Evolutionary conservation across 1,284 basidiomycete genomes (phyloP).

Genomic region (Amylostereum chailletii): DNA sequence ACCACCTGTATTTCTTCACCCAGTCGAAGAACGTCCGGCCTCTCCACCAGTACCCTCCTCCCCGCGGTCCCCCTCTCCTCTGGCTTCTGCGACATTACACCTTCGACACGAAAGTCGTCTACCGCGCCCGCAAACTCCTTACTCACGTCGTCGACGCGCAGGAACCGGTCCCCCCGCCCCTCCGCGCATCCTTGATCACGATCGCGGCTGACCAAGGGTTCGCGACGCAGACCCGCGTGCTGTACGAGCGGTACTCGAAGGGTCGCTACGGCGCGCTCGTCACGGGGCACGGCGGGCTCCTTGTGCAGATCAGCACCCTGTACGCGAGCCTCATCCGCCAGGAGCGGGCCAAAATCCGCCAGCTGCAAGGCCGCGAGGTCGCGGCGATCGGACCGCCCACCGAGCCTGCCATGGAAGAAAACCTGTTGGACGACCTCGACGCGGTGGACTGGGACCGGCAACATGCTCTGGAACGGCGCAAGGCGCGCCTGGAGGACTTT

Average conservation of each 20-base stretch:
- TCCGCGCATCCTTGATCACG: conserved; percentile 39
- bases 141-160: conserved; percentile 34
- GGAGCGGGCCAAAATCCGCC: conserved; percentile 10
- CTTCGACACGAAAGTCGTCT: conserved; percentile 25
- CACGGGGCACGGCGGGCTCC: conserved; percentile 33
- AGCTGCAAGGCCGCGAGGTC: not conserved
- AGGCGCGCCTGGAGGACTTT: conserved; percentile 22
- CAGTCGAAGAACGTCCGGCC: conserved; percentile 21
- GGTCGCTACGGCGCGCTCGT: conserved; percentile 34
- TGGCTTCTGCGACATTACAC: conserved; percentile 45
- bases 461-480: not conserved
- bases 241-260: conserved; percentile 49
- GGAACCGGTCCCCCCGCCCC: conserved; percentile 30
- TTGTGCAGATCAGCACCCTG: conserved; percentile 50
- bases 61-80: conserved; percentile 31
- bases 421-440: not conserved
- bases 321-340: conserved; percentile 29
- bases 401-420: not conserved
- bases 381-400: not conserved
- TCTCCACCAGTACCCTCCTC: conserved; percentile 36
- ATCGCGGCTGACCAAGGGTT: conserved; percentile 38
- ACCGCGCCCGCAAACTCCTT: conserved; percentile 35
- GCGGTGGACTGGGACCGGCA: not conserved
- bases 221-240: conserved; percentile 32
- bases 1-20: conserved; percentile 24